Evolutionary conservation across 805 yeast genomes (phyloP), one percentile per base, ranked within the genome.

Genomic region (Alloascoidea hylecoeti): DNA sequence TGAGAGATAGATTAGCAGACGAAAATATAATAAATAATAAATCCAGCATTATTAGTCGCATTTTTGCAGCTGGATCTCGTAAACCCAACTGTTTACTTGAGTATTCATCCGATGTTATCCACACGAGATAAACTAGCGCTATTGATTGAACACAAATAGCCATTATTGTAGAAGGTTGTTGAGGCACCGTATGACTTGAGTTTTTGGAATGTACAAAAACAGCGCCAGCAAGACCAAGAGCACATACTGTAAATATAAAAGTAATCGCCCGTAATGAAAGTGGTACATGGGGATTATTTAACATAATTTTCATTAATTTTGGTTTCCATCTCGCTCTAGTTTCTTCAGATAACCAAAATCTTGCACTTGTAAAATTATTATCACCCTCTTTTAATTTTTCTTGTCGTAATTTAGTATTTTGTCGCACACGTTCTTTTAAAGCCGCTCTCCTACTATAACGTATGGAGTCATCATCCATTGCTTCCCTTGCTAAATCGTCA

Each of bases 211-310:
- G n/a, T 9, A 23, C n/a, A n/a, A 23, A 23, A 23, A 38, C 56
- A 47, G 51, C 65, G 73, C 39, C 84, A 0, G 96, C 86, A 17
- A 89, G 53, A 0, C 75, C 92, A 44, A 89, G 63, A 0, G 96
- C 84, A 27, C 76, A 58, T 0, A 72, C 57, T 9, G 84, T 73
- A 34, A 85, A 64, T 12, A 73, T 46, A 28, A 76, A 62, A 18
- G 75, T 73, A 30, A 71, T 57, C 2, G 75, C 51, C 44, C 98
- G 63, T 44, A 89, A 69, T 16, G 79, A 66, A 37, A 89, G 61
- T 1, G 96, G 96, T 9, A 86, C 66, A 46, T 82, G 78, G 15
- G 94, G 88, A 52, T 82, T 85, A 44, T 74, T 72, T 39, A 82
- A 66, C 19, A 88, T 58, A 17, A 79, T 58, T 35, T 75, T 64